A percentile compares a stretch with the other conserved stretches of the same genome.
Conservation (phyloP, 345 rosid species). For the Aegle marmelos region DNA sequence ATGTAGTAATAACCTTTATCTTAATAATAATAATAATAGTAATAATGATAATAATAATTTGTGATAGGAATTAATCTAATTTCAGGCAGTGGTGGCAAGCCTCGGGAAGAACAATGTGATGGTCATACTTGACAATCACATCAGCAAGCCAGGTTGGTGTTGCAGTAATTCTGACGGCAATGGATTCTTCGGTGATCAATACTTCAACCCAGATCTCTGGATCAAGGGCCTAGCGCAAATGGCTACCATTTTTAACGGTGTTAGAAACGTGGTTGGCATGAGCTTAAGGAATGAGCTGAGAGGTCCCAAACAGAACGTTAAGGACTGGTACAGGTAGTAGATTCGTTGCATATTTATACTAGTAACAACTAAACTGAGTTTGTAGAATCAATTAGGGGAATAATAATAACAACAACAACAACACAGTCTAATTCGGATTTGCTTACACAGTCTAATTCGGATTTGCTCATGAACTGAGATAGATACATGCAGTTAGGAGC, state of each 20-base stretch:
- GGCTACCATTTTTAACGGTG: constrained; percentile 67
- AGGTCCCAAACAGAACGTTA: constrained; percentile 69
- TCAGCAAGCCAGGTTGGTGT: constrained; percentile 95
- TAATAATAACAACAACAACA: neutral
- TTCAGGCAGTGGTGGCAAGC: constrained; percentile 75
- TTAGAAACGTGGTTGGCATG: constrained; percentile 75
- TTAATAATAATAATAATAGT: too few species aligned
- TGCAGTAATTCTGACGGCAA: constrained; percentile 70
- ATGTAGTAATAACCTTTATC: neutral
- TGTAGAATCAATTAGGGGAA: neutral
- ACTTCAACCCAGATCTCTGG: constrained; percentile 76
- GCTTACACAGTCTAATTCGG: neutral
- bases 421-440: neutral
- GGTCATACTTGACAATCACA: constrained; percentile 92
- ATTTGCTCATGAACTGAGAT: neutral
- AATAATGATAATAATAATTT: too few species aligned
- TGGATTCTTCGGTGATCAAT: constrained; percentile 93
- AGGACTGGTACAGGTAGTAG: constrained; percentile 83
- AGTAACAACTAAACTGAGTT: neutral
- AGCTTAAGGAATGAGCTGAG: constrained; percentile 95
- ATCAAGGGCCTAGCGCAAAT: constrained; percentile 56
- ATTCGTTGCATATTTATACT: neutral
- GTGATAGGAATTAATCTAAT: neutral
- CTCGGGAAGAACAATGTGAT: constrained; percentile 68
- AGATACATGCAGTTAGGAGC: constrained; percentile 91